Percentiles rank a stretch among this genome's conserved stretches.
These are phyloP conservation scores for Phaeosphaeriaceae sp. DNA, from an alignment of 2,329 filamentous ascomycete species.

Conservation along the genomic window DNA sequence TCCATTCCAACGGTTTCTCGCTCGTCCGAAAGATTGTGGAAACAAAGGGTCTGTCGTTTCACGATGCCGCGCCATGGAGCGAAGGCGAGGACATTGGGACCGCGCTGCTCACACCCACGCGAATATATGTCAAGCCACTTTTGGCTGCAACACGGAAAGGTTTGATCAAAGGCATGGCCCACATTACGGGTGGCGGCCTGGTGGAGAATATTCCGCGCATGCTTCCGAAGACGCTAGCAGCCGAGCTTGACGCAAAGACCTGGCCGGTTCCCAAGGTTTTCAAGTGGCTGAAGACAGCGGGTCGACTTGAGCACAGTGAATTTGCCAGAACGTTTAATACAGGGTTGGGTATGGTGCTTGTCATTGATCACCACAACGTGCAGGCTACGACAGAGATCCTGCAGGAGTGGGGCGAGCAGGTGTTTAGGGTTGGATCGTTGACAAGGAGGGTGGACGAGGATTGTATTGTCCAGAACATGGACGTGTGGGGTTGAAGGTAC, in stretches of 20 bases:
- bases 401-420: slow-evolving; percentile 73
- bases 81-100: slow-evolving; percentile 68
- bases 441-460: slow-evolving; percentile 60
- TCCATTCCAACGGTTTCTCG: slow-evolving; percentile 97
- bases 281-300: slow-evolving; percentile 78
- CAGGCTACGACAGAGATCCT: slow-evolving; percentile 66
- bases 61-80: slow-evolving; percentile 79
- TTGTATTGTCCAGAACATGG: slow-evolving; percentile 68
- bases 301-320: slow-evolving; percentile 75
- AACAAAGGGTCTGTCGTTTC: slow-evolving; percentile 72
- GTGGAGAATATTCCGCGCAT: slow-evolving; percentile 94
- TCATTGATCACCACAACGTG: slow-evolving; percentile 71
- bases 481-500: slow-evolving; percentile 49
- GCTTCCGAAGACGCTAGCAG: slow-evolving; percentile 78
- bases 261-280: slow-evolving; percentile 84
- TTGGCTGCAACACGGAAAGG: slow-evolving; percentile 67
- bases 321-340: slow-evolving; percentile 96
- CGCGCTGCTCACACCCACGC: slow-evolving; percentile 84
- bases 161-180: slow-evolving; percentile 88
- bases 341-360: slow-evolving; percentile 91
- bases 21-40: slow-evolving; percentile 91
- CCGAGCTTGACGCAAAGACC: slow-evolving; percentile 75
- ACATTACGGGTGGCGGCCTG: slow-evolving; percentile 95
- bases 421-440: slow-evolving; percentile 77
- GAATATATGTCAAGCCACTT: slow-evolving; percentile 88